Evolutionary conservation across 139 green algal species (phyloP), one percentile per base, ranked within the genome.

Genomic region (Auxenochlorella pyrenoidosa): DNA sequence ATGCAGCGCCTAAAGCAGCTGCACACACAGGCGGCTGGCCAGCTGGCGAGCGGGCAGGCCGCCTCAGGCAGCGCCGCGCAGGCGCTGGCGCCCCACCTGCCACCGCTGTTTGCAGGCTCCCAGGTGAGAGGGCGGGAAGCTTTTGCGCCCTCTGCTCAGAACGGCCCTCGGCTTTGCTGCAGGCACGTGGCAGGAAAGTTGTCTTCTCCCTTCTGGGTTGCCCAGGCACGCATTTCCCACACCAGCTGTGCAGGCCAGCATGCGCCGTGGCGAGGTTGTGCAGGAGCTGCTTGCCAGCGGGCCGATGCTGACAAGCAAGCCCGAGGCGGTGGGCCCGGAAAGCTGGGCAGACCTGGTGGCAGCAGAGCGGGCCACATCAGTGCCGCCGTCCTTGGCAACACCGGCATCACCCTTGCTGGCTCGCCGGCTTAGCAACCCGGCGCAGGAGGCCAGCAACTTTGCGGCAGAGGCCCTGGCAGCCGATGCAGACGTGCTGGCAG

Each of bases 1-100:
- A 85, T 85, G 80, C 80, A 85, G 80, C 80, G 80, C 41, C 19
- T 85, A 0, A 85, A 85, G 40, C 80, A 85, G 80, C 63, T 85
- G 63, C 80, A 76, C 43, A 41, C 38, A 15, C 79, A 75, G 59
- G 79, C 79, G 40, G 79, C 36, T 30, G 79, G 79, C 1, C 79
- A 73, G 58, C 22, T 84, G 79, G 79, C 58, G 15, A 34, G 3
- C 58, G 60, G 79, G 59, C 59, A 44, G 38, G 79, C 59, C 2
- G 59, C 51, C 18, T 80, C 73, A 10, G 51, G 78, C n/a, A 18
- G 19, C 5, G 40, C 40, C 2, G 75, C 43, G 15, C 22, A 22
- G 43, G 24, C 26, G 40, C 80, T 85, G 60, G 63, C 63, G 30
- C 40, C 63, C 2, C 41, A 40, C 8, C 40, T 76, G 80, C 80